phyloP scores from a whole-genome alignment of 169 alveolate species.

The Plasmodium relictum region DNA sequence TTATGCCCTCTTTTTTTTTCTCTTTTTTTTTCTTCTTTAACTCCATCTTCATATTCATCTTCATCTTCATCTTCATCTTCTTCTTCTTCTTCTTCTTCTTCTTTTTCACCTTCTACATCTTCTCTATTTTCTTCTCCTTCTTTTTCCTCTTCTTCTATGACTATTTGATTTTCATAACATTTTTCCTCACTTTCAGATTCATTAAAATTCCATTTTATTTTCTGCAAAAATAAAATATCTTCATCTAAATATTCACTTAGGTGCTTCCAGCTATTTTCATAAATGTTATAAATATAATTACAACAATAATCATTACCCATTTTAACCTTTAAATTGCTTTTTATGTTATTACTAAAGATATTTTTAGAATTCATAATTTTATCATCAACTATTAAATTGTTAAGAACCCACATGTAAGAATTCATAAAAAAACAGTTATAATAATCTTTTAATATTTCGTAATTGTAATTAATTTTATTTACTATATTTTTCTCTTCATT shows the following conservation, averaged over 20 bases:
- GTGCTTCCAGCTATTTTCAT: constrained; percentile 73
- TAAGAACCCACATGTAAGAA: constrained; percentile 96
- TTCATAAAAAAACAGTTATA: constrained; percentile 94
- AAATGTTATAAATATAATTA: constrained; percentile 46
- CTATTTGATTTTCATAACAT: neutral
- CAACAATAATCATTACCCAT: constrained; percentile 76
- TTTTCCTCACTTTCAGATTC: constrained; percentile 8
- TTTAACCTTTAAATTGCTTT: constrained; percentile 71
- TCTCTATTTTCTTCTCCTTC: neutral
- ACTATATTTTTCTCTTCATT: constrained; percentile 50
- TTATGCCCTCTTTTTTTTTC: neutral
- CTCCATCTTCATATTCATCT: neutral
- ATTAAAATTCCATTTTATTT: constrained; percentile 28
- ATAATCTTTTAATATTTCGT: constrained; percentile 92
- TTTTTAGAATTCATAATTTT: constrained; percentile 87
- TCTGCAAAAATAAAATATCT: constrained; percentile 59
- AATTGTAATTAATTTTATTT: constrained; percentile 76
- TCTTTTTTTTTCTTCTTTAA: neutral
- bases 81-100: constrained; percentile 1
- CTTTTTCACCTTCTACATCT: neutral
- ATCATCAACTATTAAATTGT: constrained; percentile 94
- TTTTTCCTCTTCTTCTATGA: constrained; percentile 2
- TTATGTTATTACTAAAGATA: constrained; percentile 82
- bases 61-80: constrained; percentile 4
- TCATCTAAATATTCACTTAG: constrained; percentile 63